phyloP scores from a whole-genome alignment of 1,284 basidiomycete genomes.

The Inonotus hispidus region DNA sequence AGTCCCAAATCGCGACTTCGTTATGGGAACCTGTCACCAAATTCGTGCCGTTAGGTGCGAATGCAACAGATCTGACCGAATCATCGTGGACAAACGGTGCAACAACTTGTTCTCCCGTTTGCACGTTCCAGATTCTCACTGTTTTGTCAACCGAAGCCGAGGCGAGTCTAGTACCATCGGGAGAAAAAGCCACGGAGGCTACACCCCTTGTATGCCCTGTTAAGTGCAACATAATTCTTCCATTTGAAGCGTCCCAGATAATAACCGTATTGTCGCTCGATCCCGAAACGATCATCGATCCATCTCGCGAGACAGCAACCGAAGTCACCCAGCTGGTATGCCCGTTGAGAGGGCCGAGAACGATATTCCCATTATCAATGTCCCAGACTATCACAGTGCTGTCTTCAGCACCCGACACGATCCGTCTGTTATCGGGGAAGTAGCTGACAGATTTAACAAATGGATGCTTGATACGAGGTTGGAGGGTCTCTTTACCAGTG shows the following conservation, averaged over 20 bases:
- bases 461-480: not conserved
- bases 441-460: not conserved
- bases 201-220: slow-evolving; percentile 15
- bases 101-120: not conserved
- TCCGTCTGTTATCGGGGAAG: not conserved
- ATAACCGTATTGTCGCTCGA: not conserved
- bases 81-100: not conserved
- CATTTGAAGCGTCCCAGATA: not conserved
- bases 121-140: not conserved
- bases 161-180: not conserved
- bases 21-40: slow-evolving; percentile 6
- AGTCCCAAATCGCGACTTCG: no score
- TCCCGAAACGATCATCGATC: not conserved
- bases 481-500: not conserved
- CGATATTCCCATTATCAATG: not conserved
- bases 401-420: not conserved
- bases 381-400: not conserved
- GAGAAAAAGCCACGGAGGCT: slow-evolving; percentile 18
- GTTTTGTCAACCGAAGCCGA: not conserved
- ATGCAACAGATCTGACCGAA: slow-evolving; percentile 10
- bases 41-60: slow-evolving; percentile 14
- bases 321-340: not conserved
- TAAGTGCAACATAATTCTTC: not conserved
- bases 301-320: not conserved
- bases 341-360: not conserved